Evolutionary conservation across 2,329 filamentous ascomycete genomes (phyloP).

Genomic region (Clarireedia paspali): DNA sequence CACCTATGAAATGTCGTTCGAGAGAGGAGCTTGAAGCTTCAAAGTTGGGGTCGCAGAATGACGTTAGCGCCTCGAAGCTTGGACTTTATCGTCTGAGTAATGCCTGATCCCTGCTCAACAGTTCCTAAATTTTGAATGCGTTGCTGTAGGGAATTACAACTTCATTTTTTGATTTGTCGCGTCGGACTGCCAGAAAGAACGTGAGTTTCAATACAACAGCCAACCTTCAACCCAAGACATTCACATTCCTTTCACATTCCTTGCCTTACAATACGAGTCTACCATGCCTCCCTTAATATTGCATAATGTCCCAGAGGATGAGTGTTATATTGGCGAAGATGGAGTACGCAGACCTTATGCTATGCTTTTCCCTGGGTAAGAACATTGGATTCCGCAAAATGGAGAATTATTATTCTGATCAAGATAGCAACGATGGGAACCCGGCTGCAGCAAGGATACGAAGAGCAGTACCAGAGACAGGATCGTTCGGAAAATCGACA

Average conservation of each 20-base stretch:
- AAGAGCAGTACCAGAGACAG: constrained; percentile 50
- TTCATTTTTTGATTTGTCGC: constrained; percentile 7
- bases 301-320: constrained; percentile 62
- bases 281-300: constrained; percentile 58
- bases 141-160: not conserved
- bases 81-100: not conserved
- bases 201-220: not conserved
- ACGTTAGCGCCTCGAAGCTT: not conserved
- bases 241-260: constrained; percentile 2
- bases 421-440: constrained; percentile 44
- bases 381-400: not conserved
- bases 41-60: not conserved
- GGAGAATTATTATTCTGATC: constrained; percentile 12
- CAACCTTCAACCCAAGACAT: not conserved
- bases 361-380: constrained; percentile 58
- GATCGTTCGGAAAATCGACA: constrained; percentile 61
- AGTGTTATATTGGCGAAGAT: constrained; percentile 58
- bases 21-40: not conserved
- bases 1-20: not conserved
- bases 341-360: constrained; percentile 58
- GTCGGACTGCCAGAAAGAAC: not conserved
- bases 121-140: constrained; percentile 4
- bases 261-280: constrained; percentile 2
- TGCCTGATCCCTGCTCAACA: not conserved
- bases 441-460: constrained; percentile 41